These are phyloP conservation scores for Infundibulicybe gibba DNA, from an alignment of 768 basidiomycete species.

Conservation along the genomic window DNA sequence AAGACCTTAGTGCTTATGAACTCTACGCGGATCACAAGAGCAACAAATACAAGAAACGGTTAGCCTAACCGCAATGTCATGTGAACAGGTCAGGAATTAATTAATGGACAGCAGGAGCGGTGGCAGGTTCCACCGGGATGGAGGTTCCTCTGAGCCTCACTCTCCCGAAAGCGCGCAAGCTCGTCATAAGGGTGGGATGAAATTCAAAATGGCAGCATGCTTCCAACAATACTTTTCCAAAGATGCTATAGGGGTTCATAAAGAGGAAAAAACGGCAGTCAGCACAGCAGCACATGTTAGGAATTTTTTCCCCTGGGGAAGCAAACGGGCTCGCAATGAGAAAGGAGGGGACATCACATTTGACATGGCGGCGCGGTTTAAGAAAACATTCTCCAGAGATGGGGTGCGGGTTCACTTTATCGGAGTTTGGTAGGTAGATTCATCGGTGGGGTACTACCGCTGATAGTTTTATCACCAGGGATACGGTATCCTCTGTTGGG, in stretches of 20 bases:
- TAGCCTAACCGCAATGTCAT: no score
- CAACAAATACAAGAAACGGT: background rate
- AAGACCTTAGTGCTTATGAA: constrained; percentile 28
- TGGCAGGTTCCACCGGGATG: no score
- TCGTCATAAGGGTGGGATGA: no score
- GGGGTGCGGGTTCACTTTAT: constrained; percentile 35
- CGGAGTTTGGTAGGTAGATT: constrained; percentile 31
- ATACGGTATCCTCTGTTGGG: constrained; percentile 31
- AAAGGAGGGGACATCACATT: background rate
- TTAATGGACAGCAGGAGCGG: no score
- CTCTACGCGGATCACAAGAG: constrained; percentile 22
- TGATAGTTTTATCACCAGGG: constrained; percentile 13
- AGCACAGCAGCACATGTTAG: background rate
- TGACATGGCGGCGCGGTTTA: constrained; percentile 21
- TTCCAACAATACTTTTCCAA: no score
- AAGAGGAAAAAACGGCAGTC: no score
- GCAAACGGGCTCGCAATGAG: no score
- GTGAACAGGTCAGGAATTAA: no score
- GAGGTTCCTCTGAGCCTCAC: background rate
- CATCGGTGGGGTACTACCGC: background rate
- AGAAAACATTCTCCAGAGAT: constrained; percentile 27
- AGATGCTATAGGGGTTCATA: no score
- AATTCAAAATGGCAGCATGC: no score
- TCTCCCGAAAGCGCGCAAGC: background rate
- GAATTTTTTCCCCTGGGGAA: background rate